Conservation (phyloP, 768 basidiomycete genomes). For the Leucogyrophana mollusca region DNA sequence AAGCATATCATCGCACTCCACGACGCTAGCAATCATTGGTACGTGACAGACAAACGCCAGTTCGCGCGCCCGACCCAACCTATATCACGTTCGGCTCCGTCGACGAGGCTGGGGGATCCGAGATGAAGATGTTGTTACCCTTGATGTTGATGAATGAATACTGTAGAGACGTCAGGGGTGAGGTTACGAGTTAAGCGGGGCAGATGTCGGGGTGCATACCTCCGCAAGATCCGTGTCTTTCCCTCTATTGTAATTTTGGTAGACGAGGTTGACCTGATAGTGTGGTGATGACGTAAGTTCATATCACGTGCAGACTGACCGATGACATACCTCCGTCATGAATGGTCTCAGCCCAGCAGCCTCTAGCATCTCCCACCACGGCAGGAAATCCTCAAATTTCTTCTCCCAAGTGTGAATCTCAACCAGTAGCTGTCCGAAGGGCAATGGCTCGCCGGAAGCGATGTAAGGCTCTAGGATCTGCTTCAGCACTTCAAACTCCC, state of each 20-base stretch:
- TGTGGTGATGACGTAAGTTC: no score
- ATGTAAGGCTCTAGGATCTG: slow-evolving; percentile 38
- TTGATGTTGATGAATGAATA: slow-evolving; percentile 57
- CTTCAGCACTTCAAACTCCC: slow-evolving; percentile 43
- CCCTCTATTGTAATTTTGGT: slow-evolving; percentile 53
- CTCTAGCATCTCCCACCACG: slow-evolving; percentile 49
- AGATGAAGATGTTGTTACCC: slow-evolving; percentile 48
- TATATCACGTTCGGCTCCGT: slow-evolving; percentile 14
- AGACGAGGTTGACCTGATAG: slow-evolving; percentile 59
- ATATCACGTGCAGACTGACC: background rate
- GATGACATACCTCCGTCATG: slow-evolving; percentile 37
- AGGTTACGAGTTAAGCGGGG: background rate
- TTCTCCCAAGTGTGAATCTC: slow-evolving; percentile 43
- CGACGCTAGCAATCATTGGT: no score
- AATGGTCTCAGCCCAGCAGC: slow-evolving; percentile 46
- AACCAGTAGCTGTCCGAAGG: slow-evolving; percentile 47
- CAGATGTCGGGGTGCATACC: slow-evolving; percentile 27
- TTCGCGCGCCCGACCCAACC: background rate
- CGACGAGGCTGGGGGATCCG: slow-evolving; percentile 14
- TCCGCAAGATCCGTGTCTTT: slow-evolving; percentile 48
- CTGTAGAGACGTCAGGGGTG: slow-evolving; percentile 27
- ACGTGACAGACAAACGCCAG: no score
- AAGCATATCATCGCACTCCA: no score
- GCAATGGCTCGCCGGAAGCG: slow-evolving; percentile 35
- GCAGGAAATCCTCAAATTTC: slow-evolving; percentile 33